A percentile compares a stretch with the other conserved stretches of the same genome.
phyloP scores from a whole-genome alignment of 2,329 filamentous ascomycete genomes.

The Lachnellula occidentalis region DNA sequence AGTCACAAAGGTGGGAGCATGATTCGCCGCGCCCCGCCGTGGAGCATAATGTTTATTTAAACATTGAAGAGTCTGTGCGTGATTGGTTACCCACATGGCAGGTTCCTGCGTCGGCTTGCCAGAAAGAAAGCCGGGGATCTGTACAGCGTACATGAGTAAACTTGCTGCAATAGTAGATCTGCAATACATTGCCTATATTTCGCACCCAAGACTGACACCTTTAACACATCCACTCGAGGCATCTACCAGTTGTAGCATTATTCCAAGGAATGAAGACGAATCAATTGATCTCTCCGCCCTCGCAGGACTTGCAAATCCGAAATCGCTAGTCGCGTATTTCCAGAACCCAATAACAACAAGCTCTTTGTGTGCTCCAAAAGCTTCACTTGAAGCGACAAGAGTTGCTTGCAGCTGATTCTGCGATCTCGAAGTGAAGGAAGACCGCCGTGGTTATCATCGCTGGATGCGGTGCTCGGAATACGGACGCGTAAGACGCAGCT shows the following conservation, averaged over 20 bases:
- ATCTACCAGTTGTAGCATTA: constrained; percentile 62
- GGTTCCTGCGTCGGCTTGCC: too few relatives aligned
- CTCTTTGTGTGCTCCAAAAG: constrained; percentile 64
- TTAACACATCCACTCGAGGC: constrained; percentile 30
- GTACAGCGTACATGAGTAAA: too few relatives aligned
- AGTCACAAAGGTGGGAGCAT: too few relatives aligned
- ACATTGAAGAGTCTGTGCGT: too few relatives aligned
- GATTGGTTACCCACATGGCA: too few relatives aligned
- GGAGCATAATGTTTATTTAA: too few relatives aligned
- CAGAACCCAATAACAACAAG: constrained; percentile 74
- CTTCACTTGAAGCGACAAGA: constrained; percentile 58
- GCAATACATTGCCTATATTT: too few relatives aligned
- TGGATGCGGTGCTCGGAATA: constrained; percentile 64
- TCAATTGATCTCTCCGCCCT: constrained; percentile 49
- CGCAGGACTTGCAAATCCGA: constrained; percentile 53
- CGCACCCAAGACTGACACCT: background rate
- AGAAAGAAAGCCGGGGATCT: too few relatives aligned
- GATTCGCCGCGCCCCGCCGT: too few relatives aligned
- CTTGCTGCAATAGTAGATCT: too few relatives aligned
- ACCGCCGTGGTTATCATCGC: constrained; percentile 57
- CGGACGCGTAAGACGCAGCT: constrained; percentile 61
- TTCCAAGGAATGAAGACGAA: too few relatives aligned
- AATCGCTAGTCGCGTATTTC: constrained; percentile 61
- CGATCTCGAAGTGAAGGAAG: constrained; percentile 52
- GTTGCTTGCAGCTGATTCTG: constrained; percentile 56